Base-by-base conservation (phyloP, 257 asterid species). In the Haberlea rhodopensis region DNA sequence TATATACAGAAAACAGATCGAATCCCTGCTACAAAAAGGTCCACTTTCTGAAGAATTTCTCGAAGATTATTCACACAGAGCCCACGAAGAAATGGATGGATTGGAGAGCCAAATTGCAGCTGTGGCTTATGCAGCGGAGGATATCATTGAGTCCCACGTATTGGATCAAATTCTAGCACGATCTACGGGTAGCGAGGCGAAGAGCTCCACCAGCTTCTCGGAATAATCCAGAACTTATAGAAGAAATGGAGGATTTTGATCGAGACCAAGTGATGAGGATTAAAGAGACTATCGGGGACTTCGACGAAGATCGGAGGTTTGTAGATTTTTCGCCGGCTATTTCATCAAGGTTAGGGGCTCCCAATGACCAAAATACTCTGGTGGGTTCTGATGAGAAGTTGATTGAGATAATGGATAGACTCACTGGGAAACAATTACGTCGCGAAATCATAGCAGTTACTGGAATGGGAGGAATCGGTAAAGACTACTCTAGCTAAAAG, bases 401-500 rank as follows among this genome's bases (percentile, higher is more conserved):
- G 23, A 8, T 1, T 8, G 19, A 13, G 7, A 26, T 24, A 16
- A 45, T 6, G 57, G 28, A 23, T 5, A 31, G 15, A 9, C n/a
- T 62, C 32, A 4, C 15, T 5, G 21, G 15, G 18, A 23, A 49
- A 49, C 21, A 21, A 6, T n/a, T 10, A 5, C n/a, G 3, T n/a
- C 55, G 46, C 8, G 19, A 37, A 19, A 6, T 20, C 13, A 29
- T 51, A 28, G 60, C 69, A 3, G 18, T 64, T 9, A 28, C 51
- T 5, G 69, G 69, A 15, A 64, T 64, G 69, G 69, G 60, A 27
- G 69, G 69, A 19, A 64, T 54, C 16, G 59, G 69, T 49, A 48
- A 51, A 51, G 69, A 64, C 69, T 1, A 64, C 69, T 18, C 46
- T 64, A 8, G 69, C 69, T 11, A 15, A 5, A 5, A 24, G 19